Evolutionary conservation across 2,329 filamentous ascomycete species (phyloP), one percentile per base, ranked within the genome.

Genomic region (Epichloe uncinata): DNA sequence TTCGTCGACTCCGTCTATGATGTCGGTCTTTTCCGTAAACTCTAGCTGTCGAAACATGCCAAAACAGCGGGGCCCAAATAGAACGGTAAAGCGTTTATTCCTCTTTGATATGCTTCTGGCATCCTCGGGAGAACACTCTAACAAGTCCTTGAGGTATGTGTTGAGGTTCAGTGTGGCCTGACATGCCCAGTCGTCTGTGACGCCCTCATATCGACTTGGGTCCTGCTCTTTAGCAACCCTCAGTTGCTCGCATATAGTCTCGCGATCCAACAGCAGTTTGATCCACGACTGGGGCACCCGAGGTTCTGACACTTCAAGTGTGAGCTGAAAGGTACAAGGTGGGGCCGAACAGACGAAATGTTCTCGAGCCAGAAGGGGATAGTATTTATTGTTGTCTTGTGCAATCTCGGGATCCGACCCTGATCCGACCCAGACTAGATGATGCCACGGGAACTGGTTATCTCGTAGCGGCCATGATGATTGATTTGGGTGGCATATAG

Each of bases 41-140:
- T 72, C 74, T 4, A 81, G 63, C 12, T 67, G 67, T 13, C 62
- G 63, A 55, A 79, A 75, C 12, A 80, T 66, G 20, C 62, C 58
- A 43, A 73, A 70, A 47, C 74, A 74, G 4, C 72, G 69, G 4
- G 67, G 66, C 0, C 75, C 73, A 50, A 80, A 79, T 6, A 77
- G 66, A 2, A 78, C 71, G 26, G 65, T 63, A 49, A 79, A 80
- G 13, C 73, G 70, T 58, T 79, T 79, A 55, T 81, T 81, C 1
- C 76, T 65, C 48, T 73, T 74, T 2, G 75, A 75, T 36, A 81
- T 78, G 46, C 65, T 73, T 42, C 72, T 64, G 0, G 60, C 60
- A 8, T 66, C 64, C 36, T 65, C 63, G 1, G 62, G 61, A 2
- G 62, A 60, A 1, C 61, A 61, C 22, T 70, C 66, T 3, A 74